These are phyloP conservation scores for Thermomucor indicae-seudaticae DNA, from an alignment of 371 early-diverging fungal genomes.

Conservation along the genomic window DNA sequence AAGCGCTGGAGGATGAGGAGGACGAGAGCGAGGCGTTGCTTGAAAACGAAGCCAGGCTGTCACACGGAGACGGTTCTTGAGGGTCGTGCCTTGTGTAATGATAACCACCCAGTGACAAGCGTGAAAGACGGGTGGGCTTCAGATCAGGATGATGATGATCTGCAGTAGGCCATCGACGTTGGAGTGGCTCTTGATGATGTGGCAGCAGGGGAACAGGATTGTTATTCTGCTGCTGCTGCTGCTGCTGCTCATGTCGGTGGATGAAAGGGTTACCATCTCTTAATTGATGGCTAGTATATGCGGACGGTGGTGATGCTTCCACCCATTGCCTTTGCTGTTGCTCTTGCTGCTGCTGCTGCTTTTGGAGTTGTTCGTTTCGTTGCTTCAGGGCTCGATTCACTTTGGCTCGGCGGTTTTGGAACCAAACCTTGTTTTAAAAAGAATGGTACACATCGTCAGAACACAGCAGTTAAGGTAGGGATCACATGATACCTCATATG, in stretches of 20 bases:
- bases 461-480: constrained; percentile 5
- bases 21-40: not conserved
- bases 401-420: constrained; percentile 30
- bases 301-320: not conserved
- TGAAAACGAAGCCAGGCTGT: constrained; percentile 2
- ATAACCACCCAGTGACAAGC: not conserved
- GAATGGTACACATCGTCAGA: constrained; percentile 2
- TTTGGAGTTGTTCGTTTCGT: constrained; percentile 14
- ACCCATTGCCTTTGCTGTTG: constrained; percentile 9
- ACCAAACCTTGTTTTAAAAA: constrained; percentile 19
- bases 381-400: constrained; percentile 24
- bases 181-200: no score
- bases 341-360: constrained; percentile 7
- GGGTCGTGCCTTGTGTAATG: not conserved
- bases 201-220: not conserved
- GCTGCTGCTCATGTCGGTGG: not conserved
- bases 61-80: constrained; percentile 8
- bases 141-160: not conserved
- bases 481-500: constrained; percentile 22
- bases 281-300: not conserved
- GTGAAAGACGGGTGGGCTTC: not conserved
- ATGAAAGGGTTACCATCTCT: constrained; percentile 2
- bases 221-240: not conserved
- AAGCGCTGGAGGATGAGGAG: constrained; percentile 24
- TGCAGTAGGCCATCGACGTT: no score